Percentiles rank a stretch among this genome's conserved stretches.
Evolutionary conservation across 2,329 filamentous ascomycete species (phyloP).

Genomic region (Alternaria atra): DNA sequence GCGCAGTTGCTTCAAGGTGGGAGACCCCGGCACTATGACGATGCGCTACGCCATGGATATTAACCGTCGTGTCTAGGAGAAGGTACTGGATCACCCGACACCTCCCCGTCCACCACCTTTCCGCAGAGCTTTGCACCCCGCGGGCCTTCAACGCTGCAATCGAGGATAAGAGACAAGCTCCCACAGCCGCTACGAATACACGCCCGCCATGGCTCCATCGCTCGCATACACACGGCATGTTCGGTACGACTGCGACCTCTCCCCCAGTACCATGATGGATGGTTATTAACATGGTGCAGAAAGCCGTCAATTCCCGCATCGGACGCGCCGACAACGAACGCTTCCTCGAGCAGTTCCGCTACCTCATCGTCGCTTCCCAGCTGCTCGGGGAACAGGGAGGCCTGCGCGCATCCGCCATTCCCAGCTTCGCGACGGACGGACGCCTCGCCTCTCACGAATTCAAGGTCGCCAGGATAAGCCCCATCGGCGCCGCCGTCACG

Average conservation of each 20-base stretch:
- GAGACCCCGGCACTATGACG: background rate
- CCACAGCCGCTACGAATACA: conserved; percentile 57
- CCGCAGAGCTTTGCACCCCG: conserved; percentile 59
- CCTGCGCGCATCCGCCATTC: conserved; percentile 45
- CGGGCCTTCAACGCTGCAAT: conserved; percentile 59
- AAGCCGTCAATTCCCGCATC: conserved; percentile 75
- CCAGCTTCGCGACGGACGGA: conserved; percentile 38
- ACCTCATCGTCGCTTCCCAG: conserved; percentile 91
- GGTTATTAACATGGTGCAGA: conserved; percentile 56
- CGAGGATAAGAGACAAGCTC: conserved; percentile 59
- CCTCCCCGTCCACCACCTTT: conserved; percentile 27
- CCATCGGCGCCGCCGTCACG: conserved; percentile 72
- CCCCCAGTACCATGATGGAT: background rate
- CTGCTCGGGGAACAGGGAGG: conserved; percentile 72
- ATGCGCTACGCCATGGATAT: conserved; percentile 13
- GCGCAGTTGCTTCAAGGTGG: conserved; percentile 85
- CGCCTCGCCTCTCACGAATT: conserved; percentile 41
- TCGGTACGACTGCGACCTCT: conserved; percentile 38
- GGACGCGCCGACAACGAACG: conserved; percentile 80
- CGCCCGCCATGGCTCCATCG: conserved; percentile 49
- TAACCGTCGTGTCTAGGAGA: conserved; percentile 44
- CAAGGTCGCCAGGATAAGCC: conserved; percentile 61
- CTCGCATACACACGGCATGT: conserved; percentile 50
- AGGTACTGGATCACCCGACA: conserved; percentile 41
- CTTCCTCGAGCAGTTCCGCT: conserved; percentile 92